Evolutionary conservation across 2,329 filamentous ascomycete species (phyloP), one percentile per base, ranked within the genome.

Genomic region (Bipolaris gigantea): DNA sequence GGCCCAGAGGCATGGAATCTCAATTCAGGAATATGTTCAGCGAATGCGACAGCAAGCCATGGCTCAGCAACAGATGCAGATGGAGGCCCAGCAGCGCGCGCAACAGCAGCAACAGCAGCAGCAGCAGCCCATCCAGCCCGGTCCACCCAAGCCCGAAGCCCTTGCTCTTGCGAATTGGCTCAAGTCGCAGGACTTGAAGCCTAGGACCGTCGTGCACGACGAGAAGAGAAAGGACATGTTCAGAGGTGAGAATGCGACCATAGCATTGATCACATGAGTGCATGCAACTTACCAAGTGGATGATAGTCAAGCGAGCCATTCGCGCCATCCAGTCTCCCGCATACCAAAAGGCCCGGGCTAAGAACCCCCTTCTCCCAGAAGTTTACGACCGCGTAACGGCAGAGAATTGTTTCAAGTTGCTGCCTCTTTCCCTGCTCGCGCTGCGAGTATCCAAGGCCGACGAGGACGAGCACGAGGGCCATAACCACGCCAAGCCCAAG

Each of bases 171-270:
- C 94, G 63, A 88, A 90, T 69, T 99, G 96, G 77, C 79, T 99
- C 55, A 86, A 87, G 64, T 76, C 83, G 54, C 92, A 97, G 77
- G 85, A 94, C 55, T 79, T 99, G 61, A 99, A 99, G 83, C 83
- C 85, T 16, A 83, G 94, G 60, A 97, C 92, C 16, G 93, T 90
- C 73, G 95, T 99, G 61, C 84, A 97, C 62, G 92, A 97, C 63
- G 94, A 94, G 67, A 92, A 97, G 81, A 85, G 94, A 69, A 97
- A 96, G 78, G 93, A 99, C 63, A 95, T 99, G 90, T 97, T 99
- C 77, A 89, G 88, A 82, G 92, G 91, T 93, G 21, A 80, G 16
- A 32, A 44, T 50, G 27, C 48, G 43, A 27, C 46, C 8, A 25
- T 25, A 5, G 5, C 5, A 21, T n/a, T 10, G 11, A 10, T 13